phyloP scores from a whole-genome alignment of 805 yeast genomes.

The Nakazawaea ernobii region DNA sequence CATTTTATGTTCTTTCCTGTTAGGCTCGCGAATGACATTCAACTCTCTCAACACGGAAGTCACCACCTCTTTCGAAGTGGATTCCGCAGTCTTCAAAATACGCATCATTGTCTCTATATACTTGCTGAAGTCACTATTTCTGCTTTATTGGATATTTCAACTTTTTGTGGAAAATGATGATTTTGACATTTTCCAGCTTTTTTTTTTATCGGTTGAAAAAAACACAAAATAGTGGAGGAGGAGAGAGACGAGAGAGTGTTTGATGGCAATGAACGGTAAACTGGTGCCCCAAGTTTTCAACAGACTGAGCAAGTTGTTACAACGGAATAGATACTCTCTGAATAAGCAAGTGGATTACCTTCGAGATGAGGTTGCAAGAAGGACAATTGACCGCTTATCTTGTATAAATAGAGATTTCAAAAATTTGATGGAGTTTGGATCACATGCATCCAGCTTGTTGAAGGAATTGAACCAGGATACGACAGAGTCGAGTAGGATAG shows the following conservation, averaged over 20 bases:
- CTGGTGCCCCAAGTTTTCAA: conserved; percentile 45
- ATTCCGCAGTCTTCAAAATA: too few species aligned
- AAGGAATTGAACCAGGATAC: conserved; percentile 16
- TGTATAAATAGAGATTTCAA: conserved; percentile 62
- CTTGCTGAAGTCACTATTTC: too few species aligned
- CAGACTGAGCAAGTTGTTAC: conserved; percentile 53
- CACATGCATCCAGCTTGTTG: conserved; percentile 57
- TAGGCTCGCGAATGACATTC: not conserved
- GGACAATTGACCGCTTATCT: conserved; percentile 70
- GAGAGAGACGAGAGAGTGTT: too few species aligned
- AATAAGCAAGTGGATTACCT: conserved; percentile 60
- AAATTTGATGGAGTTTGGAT: conserved; percentile 64
- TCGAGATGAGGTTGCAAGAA: conserved; percentile 65
- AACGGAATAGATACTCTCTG: conserved; percentile 46
- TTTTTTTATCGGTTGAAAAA: not conserved
- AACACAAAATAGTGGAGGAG: too few species aligned
- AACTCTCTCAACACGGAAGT: not conserved
- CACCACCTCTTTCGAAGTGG: too few species aligned
- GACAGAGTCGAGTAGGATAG: conserved; percentile 37
- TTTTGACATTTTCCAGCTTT: too few species aligned
- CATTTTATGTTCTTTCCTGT: not conserved
- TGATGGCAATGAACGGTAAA: not conserved
- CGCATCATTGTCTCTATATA: not conserved
- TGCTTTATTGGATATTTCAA: too few species aligned
- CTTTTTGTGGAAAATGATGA: too few species aligned